Conservation (phyloP, 208 protist species). For the Leishmania major region DNA sequence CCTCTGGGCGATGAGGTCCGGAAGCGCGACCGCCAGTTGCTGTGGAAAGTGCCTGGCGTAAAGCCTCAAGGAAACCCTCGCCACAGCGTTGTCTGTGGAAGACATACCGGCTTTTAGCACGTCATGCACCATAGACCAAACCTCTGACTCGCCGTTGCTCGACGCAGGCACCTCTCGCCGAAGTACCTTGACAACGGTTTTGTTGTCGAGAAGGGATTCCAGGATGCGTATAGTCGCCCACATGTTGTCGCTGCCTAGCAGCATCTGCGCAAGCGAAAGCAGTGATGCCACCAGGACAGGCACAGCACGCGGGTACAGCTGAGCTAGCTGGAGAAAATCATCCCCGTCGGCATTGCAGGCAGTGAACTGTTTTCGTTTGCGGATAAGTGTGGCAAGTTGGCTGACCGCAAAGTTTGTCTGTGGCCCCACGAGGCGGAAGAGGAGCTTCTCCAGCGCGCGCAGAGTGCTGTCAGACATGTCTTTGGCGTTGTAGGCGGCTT, state of each 20-base stretch:
- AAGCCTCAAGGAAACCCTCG: neutral
- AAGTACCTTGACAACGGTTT: neutral
- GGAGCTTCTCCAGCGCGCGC: neutral
- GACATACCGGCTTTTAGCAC: neutral
- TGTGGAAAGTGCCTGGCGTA: slow-evolving; percentile 6
- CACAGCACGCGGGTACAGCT: slow-evolving; percentile 1
- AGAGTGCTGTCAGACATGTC: slow-evolving; percentile 26
- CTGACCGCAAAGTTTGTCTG: slow-evolving; percentile 17
- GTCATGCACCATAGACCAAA: neutral
- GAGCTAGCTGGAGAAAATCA: neutral
- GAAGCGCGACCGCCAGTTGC: neutral
- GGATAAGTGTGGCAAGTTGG: slow-evolving; percentile 8
- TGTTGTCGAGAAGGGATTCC: neutral
- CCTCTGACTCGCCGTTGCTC: neutral
- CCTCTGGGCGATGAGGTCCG: slow-evolving; percentile 1
- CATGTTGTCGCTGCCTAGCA: neutral
- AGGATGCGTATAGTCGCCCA: neutral
- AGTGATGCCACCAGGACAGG: neutral
- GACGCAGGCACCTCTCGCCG: neutral
- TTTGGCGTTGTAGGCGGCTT: slow-evolving; percentile 23
- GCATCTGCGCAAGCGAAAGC: neutral
- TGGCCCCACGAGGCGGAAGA: neutral
- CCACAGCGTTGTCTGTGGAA: neutral
- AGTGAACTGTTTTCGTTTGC: slow-evolving; percentile 8
- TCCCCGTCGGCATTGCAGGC: neutral